Evolutionary conservation across 2,329 filamentous ascomycete genomes (phyloP).

Genomic region (Botryosphaeria dothidea): DNA sequence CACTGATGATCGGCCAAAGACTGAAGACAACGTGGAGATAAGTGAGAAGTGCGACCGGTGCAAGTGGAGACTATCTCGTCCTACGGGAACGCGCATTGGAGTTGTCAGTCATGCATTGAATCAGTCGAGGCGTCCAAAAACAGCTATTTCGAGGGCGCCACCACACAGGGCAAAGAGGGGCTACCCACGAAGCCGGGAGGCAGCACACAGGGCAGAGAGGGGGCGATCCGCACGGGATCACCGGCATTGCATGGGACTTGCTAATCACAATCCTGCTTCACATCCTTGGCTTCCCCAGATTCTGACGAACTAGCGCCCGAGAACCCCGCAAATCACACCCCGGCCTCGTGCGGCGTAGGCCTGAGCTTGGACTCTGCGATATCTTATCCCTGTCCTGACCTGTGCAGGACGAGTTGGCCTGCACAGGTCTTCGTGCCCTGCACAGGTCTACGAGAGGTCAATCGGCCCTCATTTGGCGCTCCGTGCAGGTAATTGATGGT

Average conservation of each 20-base stretch:
- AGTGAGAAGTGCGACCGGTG: background rate
- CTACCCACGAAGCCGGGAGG: background rate
- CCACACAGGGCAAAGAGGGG: constrained; percentile 32
- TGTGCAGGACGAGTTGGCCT: background rate
- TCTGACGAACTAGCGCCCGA: background rate
- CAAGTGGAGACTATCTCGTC: background rate
- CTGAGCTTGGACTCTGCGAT: background rate
- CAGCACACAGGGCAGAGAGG: background rate
- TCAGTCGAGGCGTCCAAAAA: background rate
- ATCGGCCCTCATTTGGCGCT: background rate
- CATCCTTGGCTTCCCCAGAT: background rate
- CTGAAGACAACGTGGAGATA: background rate
- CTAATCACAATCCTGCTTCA: background rate
- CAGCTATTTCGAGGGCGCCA: background rate
- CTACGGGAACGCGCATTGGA: background rate
- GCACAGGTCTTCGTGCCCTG: background rate
- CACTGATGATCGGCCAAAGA: background rate
- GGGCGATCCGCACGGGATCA: background rate
- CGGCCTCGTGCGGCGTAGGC: background rate
- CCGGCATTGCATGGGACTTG: background rate
- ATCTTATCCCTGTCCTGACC: background rate
- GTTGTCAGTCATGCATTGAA: background rate
- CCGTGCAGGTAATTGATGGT: background rate
- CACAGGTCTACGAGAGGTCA: background rate
- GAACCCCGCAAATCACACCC: background rate